Evolutionary conservation across 495 filamentous ascomycete genomes (phyloP).

Genomic region (Aspergillus affinis): DNA sequence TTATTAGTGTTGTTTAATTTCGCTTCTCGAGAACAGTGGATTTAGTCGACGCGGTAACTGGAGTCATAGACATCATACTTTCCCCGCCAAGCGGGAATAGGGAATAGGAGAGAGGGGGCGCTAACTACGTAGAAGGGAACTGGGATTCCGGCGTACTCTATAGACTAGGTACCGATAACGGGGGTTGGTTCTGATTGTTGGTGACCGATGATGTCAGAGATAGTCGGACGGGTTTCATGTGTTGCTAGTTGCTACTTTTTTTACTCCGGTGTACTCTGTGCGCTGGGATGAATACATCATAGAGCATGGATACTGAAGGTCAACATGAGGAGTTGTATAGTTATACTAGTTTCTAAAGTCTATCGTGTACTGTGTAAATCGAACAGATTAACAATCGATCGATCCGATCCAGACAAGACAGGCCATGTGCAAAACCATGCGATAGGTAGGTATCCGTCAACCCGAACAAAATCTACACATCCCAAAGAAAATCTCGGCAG

Average conservation of each 20-base stretch:
- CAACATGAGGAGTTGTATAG: not conserved
- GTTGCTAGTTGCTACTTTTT: too few species aligned
- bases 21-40: constrained; percentile 2
- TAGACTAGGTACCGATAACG: too few species aligned
- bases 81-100: not conserved
- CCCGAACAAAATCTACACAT: not conserved
- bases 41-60: not conserved
- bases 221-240: not conserved
- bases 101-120: too few species aligned
- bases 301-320: too few species aligned
- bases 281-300: too few species aligned
- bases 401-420: not conserved
- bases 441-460: not conserved
- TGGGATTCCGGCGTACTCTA: too few species aligned
- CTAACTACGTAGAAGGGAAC: too few species aligned
- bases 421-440: not conserved
- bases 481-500: constrained; percentile 2
- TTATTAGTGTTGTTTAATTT: constrained; percentile 5
- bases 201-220: too few species aligned
- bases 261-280: too few species aligned
- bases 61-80: not conserved
- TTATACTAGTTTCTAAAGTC: too few species aligned
- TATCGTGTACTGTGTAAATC: not conserved
- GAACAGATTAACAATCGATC: not conserved
- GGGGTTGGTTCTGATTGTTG: too few species aligned